Percentiles rank a stretch among this genome's conserved stretches.
phyloP scores from a whole-genome alignment of 2,329 filamentous ascomycete genomes.

The Claviceps sp. region DNA sequence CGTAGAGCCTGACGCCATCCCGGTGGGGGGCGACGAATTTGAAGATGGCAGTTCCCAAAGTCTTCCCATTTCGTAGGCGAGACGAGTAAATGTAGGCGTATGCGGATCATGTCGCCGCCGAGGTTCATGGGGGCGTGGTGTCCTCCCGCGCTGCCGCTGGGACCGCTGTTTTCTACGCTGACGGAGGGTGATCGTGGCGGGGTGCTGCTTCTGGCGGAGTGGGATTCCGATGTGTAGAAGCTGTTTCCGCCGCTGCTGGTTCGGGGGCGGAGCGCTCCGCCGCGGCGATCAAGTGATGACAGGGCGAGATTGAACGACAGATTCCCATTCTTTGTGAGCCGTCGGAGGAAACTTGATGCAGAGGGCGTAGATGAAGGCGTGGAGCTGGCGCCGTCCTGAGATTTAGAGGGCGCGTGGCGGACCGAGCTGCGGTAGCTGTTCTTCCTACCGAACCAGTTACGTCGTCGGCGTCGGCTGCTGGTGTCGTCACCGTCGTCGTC shows the following conservation, averaged over 20 bases:
- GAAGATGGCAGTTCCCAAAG: conserved; percentile 70
- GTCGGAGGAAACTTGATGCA: conserved; percentile 67
- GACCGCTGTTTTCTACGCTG: conserved; percentile 37
- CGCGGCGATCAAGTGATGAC: conserved; percentile 38
- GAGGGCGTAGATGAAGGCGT: conserved; percentile 47
- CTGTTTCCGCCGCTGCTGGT: conserved; percentile 44
- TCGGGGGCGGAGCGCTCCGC: conserved; percentile 33
- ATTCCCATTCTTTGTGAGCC: conserved; percentile 58
- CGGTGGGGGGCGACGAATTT: conserved; percentile 62
- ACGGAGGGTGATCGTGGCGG: conserved; percentile 45
- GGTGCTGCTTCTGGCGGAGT: conserved; percentile 33
- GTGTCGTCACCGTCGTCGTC: conserved; percentile 12
- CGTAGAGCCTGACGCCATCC: conserved; percentile 45
- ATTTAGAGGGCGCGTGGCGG: conserved; percentile 47
- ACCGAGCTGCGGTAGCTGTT: conserved; percentile 52
- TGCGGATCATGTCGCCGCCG: conserved; percentile 57
- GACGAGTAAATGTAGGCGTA: conserved; percentile 73
- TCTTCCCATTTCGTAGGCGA: conserved; percentile 76
- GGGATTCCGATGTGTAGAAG: conserved; percentile 44
- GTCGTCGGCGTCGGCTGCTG: conserved; percentile 24
- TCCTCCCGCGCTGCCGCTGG: too few relatives aligned
- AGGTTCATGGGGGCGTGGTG: conserved; percentile 45
- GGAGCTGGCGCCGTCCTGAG: conserved; percentile 61
- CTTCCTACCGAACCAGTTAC: conserved; percentile 48
- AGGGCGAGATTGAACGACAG: conserved; percentile 66